phyloP scores from a whole-genome alignment of 441 rosid genomes.

The Iberis amara region DNA sequence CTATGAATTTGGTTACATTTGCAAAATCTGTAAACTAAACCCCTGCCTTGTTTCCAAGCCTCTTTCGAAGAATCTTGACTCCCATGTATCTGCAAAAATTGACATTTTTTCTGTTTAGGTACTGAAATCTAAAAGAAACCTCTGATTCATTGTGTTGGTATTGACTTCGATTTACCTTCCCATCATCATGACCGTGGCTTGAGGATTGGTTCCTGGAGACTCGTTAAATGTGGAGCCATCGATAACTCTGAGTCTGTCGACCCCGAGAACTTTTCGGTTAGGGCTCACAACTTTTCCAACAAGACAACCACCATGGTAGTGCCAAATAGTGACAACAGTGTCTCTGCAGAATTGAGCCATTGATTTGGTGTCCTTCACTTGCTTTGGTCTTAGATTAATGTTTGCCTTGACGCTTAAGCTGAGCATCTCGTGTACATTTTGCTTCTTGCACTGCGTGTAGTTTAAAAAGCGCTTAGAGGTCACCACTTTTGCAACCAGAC shows the following conservation, averaged over 20 bases:
- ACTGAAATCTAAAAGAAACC: neutral
- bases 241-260: slow-evolving; percentile 61
- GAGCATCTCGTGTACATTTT: slow-evolving; percentile 55
- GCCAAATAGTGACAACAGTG: slow-evolving; percentile 96
- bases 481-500: slow-evolving; percentile 51
- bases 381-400: slow-evolving; percentile 73
- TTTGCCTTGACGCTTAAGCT: slow-evolving; percentile 67
- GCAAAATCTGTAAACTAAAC: slow-evolving; percentile 31
- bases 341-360: slow-evolving; percentile 91
- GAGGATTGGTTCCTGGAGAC: slow-evolving; percentile 97
- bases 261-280: slow-evolving; percentile 58
- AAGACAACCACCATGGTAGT: slow-evolving; percentile 91
- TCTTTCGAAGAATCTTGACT: slow-evolving; percentile 71
- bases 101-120: slow-evolving; percentile 10
- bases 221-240: slow-evolving; percentile 74
- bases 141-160: slow-evolving; percentile 15
- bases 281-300: slow-evolving; percentile 70
- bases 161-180: slow-evolving; percentile 57
- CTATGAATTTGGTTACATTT: too few species aligned
- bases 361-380: slow-evolving; percentile 70
- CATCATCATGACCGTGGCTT: slow-evolving; percentile 91
- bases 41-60: slow-evolving; percentile 57
- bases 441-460: slow-evolving; percentile 49
- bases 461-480: slow-evolving; percentile 57
- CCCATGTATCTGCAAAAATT: slow-evolving; percentile 78